These are phyloP conservation scores for Trichoderma afroharzianum DNA, from an alignment of 2,329 filamentous ascomycete species.

Conservation along the genomic window DNA sequence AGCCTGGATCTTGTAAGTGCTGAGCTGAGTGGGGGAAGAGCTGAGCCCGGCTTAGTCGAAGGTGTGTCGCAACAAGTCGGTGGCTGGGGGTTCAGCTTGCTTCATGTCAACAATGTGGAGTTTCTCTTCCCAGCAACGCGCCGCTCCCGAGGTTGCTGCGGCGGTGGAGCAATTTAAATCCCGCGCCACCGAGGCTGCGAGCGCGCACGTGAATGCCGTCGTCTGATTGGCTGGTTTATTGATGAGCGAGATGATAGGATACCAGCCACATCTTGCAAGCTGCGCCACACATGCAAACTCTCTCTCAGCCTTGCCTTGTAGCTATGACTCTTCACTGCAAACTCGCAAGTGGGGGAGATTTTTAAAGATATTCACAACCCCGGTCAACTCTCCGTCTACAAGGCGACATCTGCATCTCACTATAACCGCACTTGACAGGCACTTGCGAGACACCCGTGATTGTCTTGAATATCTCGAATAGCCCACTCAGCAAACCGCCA, in stretches of 20 bases:
- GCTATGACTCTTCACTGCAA: conserved; percentile 12
- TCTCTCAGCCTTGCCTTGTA: conserved; percentile 8
- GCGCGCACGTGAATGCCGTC: conserved; percentile 12
- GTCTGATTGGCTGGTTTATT: not conserved
- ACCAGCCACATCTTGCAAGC: not conserved
- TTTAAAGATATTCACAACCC: conserved; percentile 11
- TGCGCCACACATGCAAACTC: conserved; percentile 1
- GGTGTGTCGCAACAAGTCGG: conserved; percentile 22
- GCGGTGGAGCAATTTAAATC: conserved; percentile 15
- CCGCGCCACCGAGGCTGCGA: conserved; percentile 17
- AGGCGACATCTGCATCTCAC: not conserved
- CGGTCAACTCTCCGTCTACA: not conserved
- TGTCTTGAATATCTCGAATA: not conserved
- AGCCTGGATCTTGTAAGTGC: not conserved
- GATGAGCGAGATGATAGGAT: not conserved
- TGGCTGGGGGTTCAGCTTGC: conserved; percentile 21
- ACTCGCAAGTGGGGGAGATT: not conserved
- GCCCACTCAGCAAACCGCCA: not conserved
- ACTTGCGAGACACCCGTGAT: not conserved
- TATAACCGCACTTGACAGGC: not conserved
- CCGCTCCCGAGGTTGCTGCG: conserved; percentile 36
- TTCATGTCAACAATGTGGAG: conserved; percentile 24
- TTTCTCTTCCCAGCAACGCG: conserved; percentile 22
- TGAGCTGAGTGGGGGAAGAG: conserved; percentile 15
- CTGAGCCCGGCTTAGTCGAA: conserved; percentile 11